phyloP scores from a whole-genome alignment of 1,284 basidiomycete genomes.

The Golubevia pallescens region DNA sequence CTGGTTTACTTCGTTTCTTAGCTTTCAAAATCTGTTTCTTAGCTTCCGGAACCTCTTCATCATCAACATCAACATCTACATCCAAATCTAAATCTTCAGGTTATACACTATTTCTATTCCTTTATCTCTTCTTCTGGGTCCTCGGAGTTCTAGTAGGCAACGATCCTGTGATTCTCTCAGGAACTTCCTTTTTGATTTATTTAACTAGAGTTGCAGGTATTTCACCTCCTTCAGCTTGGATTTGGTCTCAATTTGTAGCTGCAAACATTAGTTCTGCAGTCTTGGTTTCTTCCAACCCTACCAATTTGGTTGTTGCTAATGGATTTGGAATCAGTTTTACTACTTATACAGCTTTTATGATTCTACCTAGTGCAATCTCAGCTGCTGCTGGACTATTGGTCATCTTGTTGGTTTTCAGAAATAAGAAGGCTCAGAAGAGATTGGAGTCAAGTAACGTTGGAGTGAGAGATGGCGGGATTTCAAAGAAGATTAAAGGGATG shows the following conservation, averaged over 20 bases:
- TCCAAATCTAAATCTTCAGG: slow-evolving; percentile 72
- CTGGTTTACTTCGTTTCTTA: slow-evolving; percentile 82
- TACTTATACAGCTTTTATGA: slow-evolving; percentile 58
- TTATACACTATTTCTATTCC: too few relatives aligned
- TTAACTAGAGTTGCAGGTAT: slow-evolving; percentile 77
- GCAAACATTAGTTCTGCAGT: slow-evolving; percentile 76
- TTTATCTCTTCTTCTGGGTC: slow-evolving; percentile 29
- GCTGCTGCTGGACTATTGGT: slow-evolving; percentile 31
- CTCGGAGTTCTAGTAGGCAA: slow-evolving; percentile 85
- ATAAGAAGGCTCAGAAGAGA: slow-evolving; percentile 13
- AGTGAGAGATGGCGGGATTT: background rate
- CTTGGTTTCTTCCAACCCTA: slow-evolving; percentile 65
- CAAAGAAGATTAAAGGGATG: background rate
- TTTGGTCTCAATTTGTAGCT: slow-evolving; percentile 74
- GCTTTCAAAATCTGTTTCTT: slow-evolving; percentile 78
- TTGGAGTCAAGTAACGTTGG: background rate
- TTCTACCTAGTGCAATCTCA: slow-evolving; percentile 41
- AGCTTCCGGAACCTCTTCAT: too few relatives aligned
- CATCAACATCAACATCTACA: background rate
- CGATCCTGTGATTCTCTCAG: slow-evolving; percentile 67
- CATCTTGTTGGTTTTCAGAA: slow-evolving; percentile 46
- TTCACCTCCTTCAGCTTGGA: slow-evolving; percentile 71
- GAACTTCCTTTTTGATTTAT: slow-evolving; percentile 85
- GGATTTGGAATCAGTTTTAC: slow-evolving; percentile 54
- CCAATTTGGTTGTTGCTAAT: slow-evolving; percentile 65